Base-by-base conservation (phyloP, 192 early-diverging fungal species). In the Globomyces pollinis-pini region DNA sequence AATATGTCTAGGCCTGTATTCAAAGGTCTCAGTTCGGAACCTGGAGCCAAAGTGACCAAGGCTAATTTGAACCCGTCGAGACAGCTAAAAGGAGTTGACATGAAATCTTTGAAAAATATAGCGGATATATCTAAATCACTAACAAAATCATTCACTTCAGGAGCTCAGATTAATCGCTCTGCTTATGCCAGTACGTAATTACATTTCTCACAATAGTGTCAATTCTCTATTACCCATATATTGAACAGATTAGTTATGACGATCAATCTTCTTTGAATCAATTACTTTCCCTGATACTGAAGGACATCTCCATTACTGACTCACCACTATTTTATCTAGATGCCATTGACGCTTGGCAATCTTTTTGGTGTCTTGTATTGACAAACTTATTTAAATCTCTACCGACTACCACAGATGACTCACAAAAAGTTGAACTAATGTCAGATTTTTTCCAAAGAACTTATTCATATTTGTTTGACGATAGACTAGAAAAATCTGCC, bases 1-100 rank as follows among this genome's bases (percentile, higher is more conserved):
- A 52, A 52, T 3, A 52, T 52, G 50, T 16, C n/a, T 52, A 15
- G 50, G 12, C 50, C 50, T 12, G 50, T 52, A 36, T 52, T 52
- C 23, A 52, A 52, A 36, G 50, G 50, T 6, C 13, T 52, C 7
- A 36, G 31, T 24, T 24, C 26, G 31, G 50, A 52, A 24, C 6
- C 21, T 52, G 50, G 50, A 15, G 50, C 50, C 13, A 52, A 52
- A 20, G 50, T 16, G 16, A 52, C 23, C 15, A 36, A 32, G 15
- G 26, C 18, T 16, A 20, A 52, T 43, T 18, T 43, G 7, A 8
- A 8, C 5, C 13, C 35, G 7, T 8, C 8, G 20, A 43, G 20
- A 18, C 4, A 43, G 20, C n/a, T 6, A 12, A 5, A 18, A 7
- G n/a, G 41, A 18, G 20, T 43, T n/a, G 41, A 43, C 20, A 43